Evolutionary conservation across 805 yeast genomes (phyloP).

Genomic region (Jamesozyma lodderae): DNA sequence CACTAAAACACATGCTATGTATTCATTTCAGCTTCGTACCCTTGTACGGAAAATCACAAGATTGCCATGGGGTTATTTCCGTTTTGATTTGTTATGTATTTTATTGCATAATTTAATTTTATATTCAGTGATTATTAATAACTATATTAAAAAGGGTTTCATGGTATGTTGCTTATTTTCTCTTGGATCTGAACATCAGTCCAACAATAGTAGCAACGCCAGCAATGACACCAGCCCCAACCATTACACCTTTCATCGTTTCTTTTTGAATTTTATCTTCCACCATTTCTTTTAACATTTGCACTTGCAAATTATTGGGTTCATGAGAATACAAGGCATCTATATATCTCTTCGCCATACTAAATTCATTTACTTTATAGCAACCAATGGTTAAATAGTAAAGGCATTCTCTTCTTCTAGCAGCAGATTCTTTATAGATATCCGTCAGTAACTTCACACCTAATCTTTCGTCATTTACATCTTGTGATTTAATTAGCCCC

Average conservation of each 20-base stretch:
- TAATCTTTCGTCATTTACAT: conserved; percentile 55
- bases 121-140: no score
- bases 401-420: conserved; percentile 79
- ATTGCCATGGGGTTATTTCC: no score
- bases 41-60: no score
- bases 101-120: no score
- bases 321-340: conserved; percentile 71
- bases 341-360: conserved; percentile 76
- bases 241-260: conserved; percentile 80
- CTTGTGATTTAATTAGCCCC: conserved; percentile 76
- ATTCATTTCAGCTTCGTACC: no score
- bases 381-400: conserved; percentile 85
- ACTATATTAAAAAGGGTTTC: no score
- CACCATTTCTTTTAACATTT: conserved; percentile 60
- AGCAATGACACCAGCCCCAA: conserved; percentile 80
- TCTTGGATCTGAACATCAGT: conserved; percentile 16
- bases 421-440: conserved; percentile 64
- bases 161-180: conserved; percentile 13
- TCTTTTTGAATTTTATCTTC: conserved; percentile 81
- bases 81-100: no score
- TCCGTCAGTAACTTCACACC: conserved; percentile 72
- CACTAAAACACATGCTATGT: no score
- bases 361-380: conserved; percentile 77
- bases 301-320: conserved; percentile 76
- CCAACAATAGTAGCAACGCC: conserved; percentile 56